Percentiles rank a stretch among this genome's conserved stretches.
phyloP scores from a whole-genome alignment of 148 eudicot species.

The Chenopodium album region DNA sequence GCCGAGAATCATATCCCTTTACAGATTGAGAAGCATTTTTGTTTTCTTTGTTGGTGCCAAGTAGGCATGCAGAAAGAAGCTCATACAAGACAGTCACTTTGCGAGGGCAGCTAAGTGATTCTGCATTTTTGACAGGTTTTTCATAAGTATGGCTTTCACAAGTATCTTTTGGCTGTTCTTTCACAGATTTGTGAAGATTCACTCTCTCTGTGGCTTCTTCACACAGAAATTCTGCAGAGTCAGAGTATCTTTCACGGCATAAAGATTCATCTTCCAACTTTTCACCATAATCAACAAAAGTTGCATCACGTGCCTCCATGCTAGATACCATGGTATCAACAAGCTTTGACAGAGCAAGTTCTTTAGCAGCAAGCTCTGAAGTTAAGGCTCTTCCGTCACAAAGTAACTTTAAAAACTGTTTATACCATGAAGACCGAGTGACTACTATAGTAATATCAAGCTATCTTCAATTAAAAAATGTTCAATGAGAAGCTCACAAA shows the following conservation, averaged over 20 bases:
- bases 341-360: constrained; percentile 56
- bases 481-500: too few relatives aligned
- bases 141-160: constrained; percentile 34
- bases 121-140: constrained; percentile 49
- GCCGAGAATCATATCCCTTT: constrained; percentile 83
- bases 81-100: constrained; percentile 70
- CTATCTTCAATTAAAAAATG: neutral
- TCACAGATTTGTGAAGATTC: too few relatives aligned
- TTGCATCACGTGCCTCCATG: constrained; percentile 43
- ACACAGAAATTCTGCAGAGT: too few relatives aligned
- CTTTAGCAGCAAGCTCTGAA: constrained; percentile 47
- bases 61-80: constrained; percentile 81
- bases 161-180: neutral
- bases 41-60: constrained; percentile 42
- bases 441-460: neutral
- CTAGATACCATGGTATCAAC: constrained; percentile 58
- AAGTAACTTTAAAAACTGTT: constrained; percentile 66
- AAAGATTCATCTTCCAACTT: constrained; percentile 27
- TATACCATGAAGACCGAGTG: constrained; percentile 4
- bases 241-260: too few relatives aligned
- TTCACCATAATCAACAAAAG: constrained; percentile 21
- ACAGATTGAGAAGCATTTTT: constrained; percentile 35
- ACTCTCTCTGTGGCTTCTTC: too few relatives aligned
- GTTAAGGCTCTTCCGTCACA: constrained; percentile 45
- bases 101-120: constrained; percentile 49